Evolutionary conservation across 2,329 filamentous ascomycete species (phyloP), one percentile per base, ranked within the genome.

Genomic region (Trichophyton mentagrophytes): DNA sequence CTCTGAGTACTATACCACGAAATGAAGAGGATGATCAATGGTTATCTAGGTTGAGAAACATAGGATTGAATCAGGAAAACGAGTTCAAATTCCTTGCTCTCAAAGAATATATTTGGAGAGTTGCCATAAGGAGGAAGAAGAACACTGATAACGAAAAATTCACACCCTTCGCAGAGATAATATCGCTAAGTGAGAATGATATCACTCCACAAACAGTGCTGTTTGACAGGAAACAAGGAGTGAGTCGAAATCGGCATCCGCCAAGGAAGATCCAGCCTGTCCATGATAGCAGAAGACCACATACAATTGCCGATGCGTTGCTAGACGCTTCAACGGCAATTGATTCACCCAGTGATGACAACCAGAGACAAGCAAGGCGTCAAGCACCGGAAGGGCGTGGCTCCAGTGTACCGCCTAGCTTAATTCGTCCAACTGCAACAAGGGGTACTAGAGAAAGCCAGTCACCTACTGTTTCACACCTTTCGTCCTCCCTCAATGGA

Each of bases 21-120:
- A 96, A 91, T 66, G 90, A 95, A 7, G 92, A 97, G 71, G 93
- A 99, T 69, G 90, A 96, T 64, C 84, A 90, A 66, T 97, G 93
- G 91, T 77, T 99, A n/a, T 79, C 82, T 13, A 87, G 90, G 65
- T 76, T 99, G 56, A 84, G 88, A 58, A 95, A 89, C 65, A 83
- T 95, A 47, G 93, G 93, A 0, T 84, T 99, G 77, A 78, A 80
- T 1, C 69, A 79, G 0, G 91, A 96, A 51, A 92, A 99, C 66
- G 93, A 99, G 66, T 83, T 88, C 69, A 97, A 99, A 72, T 76
- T 99, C 1, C 77, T 97, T 40, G 88, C 86, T 3, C 78, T 99
- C 9, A 81, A 89, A 61, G 91, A 96, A 69, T 97, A 95, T 68
- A 89, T 99, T 46, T 96, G 89, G 88, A 85, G 89, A 44, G 81